A percentile compares a stretch with the other conserved stretches of the same genome.
These are phyloP conservation scores for Aspergillus thermomutatus DNA, from an alignment of 2,329 filamentous ascomycete genomes.

Conservation along the genomic window DNA sequence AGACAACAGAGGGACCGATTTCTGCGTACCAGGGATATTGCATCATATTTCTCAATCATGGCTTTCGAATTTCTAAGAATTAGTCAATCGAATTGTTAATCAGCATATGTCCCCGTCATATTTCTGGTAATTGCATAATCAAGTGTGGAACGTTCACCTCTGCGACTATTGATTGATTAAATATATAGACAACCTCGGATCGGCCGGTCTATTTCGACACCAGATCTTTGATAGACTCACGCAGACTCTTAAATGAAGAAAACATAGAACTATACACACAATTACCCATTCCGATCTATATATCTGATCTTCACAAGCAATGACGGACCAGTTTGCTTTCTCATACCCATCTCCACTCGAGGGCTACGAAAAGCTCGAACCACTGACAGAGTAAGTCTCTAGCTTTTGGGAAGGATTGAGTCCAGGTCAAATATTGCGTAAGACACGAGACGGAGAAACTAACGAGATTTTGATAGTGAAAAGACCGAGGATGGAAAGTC, in stretches of 20 bases:
- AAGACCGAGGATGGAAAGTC: constrained; percentile 73
- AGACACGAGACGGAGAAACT: neutral
- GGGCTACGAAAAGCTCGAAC: constrained; percentile 49
- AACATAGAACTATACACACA: neutral
- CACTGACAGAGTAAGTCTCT: constrained; percentile 43
- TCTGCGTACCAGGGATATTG: neutral
- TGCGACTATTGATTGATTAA: neutral
- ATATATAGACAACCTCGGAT: neutral
- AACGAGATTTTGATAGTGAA: constrained; percentile 43
- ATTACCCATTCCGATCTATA: neutral
- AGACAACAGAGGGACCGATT: neutral
- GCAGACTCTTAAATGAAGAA: neutral
- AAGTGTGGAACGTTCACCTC: neutral
- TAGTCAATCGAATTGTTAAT: neutral
- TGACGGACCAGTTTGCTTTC: constrained; percentile 52
- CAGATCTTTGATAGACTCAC: neutral
- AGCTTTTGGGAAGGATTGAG: neutral
- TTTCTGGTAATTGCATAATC: neutral
- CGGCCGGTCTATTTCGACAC: neutral
- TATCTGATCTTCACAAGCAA: constrained; percentile 19
- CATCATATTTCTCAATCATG: neutral
- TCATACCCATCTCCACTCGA: constrained; percentile 54
- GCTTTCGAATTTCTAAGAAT: neutral
- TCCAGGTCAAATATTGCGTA: neutral
- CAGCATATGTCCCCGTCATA: neutral